Conservation (phyloP, 208 protist genomes). For the Acanthamoeba royreba region DNA sequence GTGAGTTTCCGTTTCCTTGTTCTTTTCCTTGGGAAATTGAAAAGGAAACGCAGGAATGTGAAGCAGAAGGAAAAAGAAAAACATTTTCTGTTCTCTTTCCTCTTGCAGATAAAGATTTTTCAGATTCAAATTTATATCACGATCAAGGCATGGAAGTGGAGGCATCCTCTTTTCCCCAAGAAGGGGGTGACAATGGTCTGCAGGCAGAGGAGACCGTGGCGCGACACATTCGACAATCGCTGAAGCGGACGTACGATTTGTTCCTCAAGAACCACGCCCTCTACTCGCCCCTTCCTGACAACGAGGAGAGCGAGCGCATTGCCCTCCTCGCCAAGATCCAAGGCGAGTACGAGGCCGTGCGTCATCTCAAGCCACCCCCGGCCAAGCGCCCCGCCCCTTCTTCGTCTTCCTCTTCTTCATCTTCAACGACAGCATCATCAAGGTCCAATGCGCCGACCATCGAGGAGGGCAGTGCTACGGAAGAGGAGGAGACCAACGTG, state of each 20-base stretch:
- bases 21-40: neutral
- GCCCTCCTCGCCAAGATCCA: neutral
- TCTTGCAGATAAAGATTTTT: no score
- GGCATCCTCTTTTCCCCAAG: no score
- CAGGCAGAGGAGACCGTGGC: neutral
- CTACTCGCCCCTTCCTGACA: neutral
- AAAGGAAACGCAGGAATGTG: neutral
- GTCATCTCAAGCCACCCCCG: neutral
- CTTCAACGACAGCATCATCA: neutral
- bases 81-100: no score
- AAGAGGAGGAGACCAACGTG: neutral
- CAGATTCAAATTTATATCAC: no score
- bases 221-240: neutral
- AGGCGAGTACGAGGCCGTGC: neutral
- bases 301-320: neutral
- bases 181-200: neutral
- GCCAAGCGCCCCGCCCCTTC: neutral
- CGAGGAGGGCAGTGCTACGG: no score
- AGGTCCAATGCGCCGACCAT: no score
- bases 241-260: neutral
- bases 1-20: no score
- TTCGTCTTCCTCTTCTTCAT: neutral
- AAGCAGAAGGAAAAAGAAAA: neutral
- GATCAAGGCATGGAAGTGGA: slow-evolving; percentile 31
- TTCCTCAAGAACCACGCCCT: neutral